Percentiles rank a stretch among this genome's conserved stretches.
Conservation (phyloP, 495 filamentous ascomycete species). For the Aspergillus diversus region DNA sequence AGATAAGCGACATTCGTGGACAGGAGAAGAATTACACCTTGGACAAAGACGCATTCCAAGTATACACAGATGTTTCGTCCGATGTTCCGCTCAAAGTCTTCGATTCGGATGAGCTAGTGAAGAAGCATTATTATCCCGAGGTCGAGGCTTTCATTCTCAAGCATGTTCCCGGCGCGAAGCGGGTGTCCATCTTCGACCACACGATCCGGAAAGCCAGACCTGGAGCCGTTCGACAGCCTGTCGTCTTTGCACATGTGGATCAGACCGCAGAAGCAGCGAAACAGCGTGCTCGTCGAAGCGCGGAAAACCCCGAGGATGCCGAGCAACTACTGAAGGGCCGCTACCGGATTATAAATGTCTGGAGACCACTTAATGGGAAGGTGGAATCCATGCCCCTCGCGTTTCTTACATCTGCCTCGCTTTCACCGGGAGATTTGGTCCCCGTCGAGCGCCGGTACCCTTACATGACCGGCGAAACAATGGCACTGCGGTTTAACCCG, state of each 20-base stretch:
- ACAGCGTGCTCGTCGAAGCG: slow-evolving; percentile 65
- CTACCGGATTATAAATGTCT: slow-evolving; percentile 87
- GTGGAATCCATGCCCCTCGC: slow-evolving; percentile 72
- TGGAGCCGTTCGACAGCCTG: slow-evolving; percentile 60
- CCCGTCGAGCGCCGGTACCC: slow-evolving; percentile 76
- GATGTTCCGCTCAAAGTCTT: slow-evolving; percentile 56
- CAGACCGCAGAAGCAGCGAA: slow-evolving; percentile 67
- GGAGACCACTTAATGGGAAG: slow-evolving; percentile 76
- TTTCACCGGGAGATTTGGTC: slow-evolving; percentile 66
- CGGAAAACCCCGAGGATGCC: slow-evolving; percentile 59
- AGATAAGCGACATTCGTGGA: slow-evolving; percentile 67
- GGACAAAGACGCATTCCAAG: slow-evolving; percentile 72
- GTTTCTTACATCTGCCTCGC: slow-evolving; percentile 64
- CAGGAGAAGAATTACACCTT: slow-evolving; percentile 64
- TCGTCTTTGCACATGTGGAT: slow-evolving; percentile 77
- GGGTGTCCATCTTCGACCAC: slow-evolving; percentile 84
- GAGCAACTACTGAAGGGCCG: slow-evolving; percentile 62
- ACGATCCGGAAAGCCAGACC: slow-evolving; percentile 71
- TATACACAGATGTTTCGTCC: slow-evolving; percentile 52
- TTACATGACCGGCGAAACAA: slow-evolving; percentile 69
- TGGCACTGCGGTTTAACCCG: slow-evolving; percentile 63
- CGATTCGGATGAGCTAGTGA: slow-evolving; percentile 62
- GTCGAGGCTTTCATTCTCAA: slow-evolving; percentile 67
- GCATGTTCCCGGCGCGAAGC: slow-evolving; percentile 62
- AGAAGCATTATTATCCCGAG: slow-evolving; percentile 77